Evolutionary conservation across 2,329 filamentous ascomycete genomes (phyloP), one percentile per base, ranked within the genome.

Genomic region (Trichoderma sp.): DNA sequence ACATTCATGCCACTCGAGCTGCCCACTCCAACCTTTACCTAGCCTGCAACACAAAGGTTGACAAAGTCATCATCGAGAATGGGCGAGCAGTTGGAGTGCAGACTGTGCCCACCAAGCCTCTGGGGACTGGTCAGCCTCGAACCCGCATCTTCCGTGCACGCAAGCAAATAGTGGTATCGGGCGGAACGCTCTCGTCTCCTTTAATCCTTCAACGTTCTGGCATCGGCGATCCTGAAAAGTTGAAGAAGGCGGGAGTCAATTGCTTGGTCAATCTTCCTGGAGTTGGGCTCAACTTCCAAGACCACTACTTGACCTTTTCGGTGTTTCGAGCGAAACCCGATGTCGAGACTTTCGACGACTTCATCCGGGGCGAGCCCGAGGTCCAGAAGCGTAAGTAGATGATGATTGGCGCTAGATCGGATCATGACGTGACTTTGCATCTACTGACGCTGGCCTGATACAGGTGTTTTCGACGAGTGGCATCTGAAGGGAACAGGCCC

Each of bases 201-300:
- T 73, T 75, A 0, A 77, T 88, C 5, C 79, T 88, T 1, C 84
- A 88, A 71, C 78, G 85, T 24, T 88, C 86, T 2, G 86, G 86
- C 9, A 70, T 89, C 9, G 85, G 83, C 21, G 77, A 78, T 57
- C 74, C 77, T 2, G 76, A 80, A 3, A 74, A 87, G 12, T 72
- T 80, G 15, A 67, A 73, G 34, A 67, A 69, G 15, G 77, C 75
- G 1, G 82, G 81, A 1, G 80, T 88, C 9, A 75, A 80, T 2
- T 72, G 82, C 2, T 72, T 85, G 2, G 76, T 80, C 14, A 78
- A 85, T 66, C 74, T 87, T 2, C 41, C 66, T 2, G 80, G 82
- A 0, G 84, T 86, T 67, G 84, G 84, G 3, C 70, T 77, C 51
- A 73, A 78, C 45, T 83, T 83, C 0, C 83, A 73, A 28, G 72